phyloP scores from a whole-genome alignment of 768 basidiomycete genomes.

The Russula earlei region DNA sequence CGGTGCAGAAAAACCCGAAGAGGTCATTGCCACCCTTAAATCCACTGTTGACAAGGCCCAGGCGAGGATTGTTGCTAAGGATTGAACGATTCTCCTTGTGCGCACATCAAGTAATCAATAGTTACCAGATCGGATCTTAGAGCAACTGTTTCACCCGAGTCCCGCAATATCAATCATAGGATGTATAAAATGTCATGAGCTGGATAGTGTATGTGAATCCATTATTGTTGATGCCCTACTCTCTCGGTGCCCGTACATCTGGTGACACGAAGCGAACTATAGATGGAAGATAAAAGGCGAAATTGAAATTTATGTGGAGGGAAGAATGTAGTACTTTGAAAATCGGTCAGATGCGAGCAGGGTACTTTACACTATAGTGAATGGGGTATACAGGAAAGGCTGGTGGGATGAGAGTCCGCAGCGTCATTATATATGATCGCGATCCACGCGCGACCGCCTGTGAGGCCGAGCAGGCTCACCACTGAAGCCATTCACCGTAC shows the following conservation, averaged over 20 bases:
- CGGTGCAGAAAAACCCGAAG: conserved; percentile 62
- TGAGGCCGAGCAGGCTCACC: conserved; percentile 24
- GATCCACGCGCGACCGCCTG: background rate
- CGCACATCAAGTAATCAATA: background rate
- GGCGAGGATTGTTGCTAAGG: conserved; percentile 30
- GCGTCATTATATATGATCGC: conserved; percentile 3
- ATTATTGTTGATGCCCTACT: background rate
- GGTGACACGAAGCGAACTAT: conserved; percentile 4
- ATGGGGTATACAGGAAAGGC: conserved; percentile 12
- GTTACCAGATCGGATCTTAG: background rate
- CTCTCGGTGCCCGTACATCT: conserved; percentile 7
- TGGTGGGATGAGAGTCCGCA: background rate
- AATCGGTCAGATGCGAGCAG: conserved; percentile 19
- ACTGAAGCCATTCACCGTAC: conserved; percentile 76
- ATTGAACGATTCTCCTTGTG: background rate
- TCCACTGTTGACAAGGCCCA: conserved; percentile 60
- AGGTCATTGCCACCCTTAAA: conserved; percentile 68
- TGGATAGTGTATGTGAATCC: background rate
- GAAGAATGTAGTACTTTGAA: conserved; percentile 11
- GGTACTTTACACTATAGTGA: conserved; percentile 16
- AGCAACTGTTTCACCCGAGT: background rate
- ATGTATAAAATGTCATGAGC: background rate
- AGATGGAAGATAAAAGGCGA: conserved; percentile 10
- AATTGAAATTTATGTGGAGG: conserved; percentile 11
- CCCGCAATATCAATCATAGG: background rate